Evolutionary conservation across 1,284 basidiomycete species (phyloP).

Genomic region (Cutaneotrichosporon sp.): DNA sequence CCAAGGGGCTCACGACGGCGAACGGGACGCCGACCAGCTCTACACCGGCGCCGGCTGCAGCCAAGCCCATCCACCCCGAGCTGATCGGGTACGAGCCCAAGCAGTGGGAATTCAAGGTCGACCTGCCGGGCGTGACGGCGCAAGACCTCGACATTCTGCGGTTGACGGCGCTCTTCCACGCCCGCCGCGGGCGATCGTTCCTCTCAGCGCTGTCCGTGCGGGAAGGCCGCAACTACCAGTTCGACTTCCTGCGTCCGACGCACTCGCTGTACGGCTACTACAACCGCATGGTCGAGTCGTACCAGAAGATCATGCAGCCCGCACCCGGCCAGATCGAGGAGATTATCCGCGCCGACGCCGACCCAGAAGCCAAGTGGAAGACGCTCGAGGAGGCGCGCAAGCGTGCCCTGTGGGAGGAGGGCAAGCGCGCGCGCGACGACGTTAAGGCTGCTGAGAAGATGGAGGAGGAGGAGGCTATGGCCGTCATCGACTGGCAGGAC

Average conservation of each 20-base stretch:
- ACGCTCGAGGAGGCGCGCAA: constrained; percentile 73
- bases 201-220: constrained; percentile 78
- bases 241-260: constrained; percentile 93
- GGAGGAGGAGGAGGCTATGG: constrained; percentile 67
- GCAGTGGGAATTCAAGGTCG: constrained; percentile 78
- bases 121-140: constrained; percentile 83
- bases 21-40: constrained; percentile 18
- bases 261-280: constrained; percentile 97
- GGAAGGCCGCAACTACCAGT: constrained; percentile 95
- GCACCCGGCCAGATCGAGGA: constrained; percentile 70
- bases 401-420: constrained; percentile 85
- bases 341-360: constrained; percentile 63
- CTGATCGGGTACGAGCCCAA: constrained; percentile 69
- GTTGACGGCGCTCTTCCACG: constrained; percentile 93
- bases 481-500: constrained; percentile 99
- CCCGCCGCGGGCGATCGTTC: constrained; percentile 85
- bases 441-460: constrained; percentile 86
- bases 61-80: constrained; percentile 44
- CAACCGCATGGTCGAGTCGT: constrained; percentile 95
- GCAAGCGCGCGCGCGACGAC: constrained; percentile 79
- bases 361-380: constrained; percentile 66
- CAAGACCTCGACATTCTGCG: constrained; percentile 91
- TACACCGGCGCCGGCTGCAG: constrained; percentile 36
- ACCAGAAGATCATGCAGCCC: constrained; percentile 86
- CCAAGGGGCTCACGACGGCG: constrained; percentile 30